Conservation (phyloP, 2,329 filamentous ascomycete genomes). For the Pyrenophora graminea region DNA sequence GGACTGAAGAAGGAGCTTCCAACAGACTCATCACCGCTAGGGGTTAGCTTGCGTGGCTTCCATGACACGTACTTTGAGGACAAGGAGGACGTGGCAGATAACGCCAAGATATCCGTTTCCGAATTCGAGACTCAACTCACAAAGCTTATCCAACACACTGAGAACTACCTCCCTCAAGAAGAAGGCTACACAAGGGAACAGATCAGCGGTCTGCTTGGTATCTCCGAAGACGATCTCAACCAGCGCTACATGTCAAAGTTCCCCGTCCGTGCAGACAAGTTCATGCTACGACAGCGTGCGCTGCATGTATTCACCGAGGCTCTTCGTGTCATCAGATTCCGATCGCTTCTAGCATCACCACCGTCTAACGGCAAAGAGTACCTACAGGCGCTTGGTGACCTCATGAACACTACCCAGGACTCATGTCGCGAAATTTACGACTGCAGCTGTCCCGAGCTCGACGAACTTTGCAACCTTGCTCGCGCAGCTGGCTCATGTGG, state of each 20-base stretch:
- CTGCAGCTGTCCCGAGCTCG: constrained; percentile 91
- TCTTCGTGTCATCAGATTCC: constrained; percentile 81
- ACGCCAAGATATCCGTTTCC: constrained; percentile 51
- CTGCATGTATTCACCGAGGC: constrained; percentile 92
- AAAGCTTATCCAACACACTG: constrained; percentile 70
- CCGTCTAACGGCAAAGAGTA: constrained; percentile 62
- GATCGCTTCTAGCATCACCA: constrained; percentile 66
- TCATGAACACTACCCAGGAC: constrained; percentile 88
- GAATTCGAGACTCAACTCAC: constrained; percentile 67
- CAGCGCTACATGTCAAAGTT: constrained; percentile 82
- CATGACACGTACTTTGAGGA: constrained; percentile 77
- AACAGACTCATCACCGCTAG: constrained; percentile 78
- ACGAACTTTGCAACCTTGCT: constrained; percentile 82
- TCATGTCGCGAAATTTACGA: constrained; percentile 88
- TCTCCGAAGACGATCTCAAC: constrained; percentile 73
- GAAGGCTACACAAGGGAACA: constrained; percentile 89
- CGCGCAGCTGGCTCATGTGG: constrained; percentile 79
- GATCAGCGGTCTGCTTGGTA: constrained; percentile 71
- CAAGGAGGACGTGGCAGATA: constrained; percentile 53
- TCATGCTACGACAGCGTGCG: constrained; percentile 85
- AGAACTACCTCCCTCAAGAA: constrained; percentile 72
- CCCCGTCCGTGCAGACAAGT: constrained; percentile 82
- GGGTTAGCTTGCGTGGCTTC: constrained; percentile 82
- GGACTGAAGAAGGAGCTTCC: constrained; percentile 65
- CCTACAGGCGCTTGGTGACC: constrained; percentile 72